phyloP scores from a whole-genome alignment of 768 basidiomycete genomes.

The Hypsizygus marmoreus region DNA sequence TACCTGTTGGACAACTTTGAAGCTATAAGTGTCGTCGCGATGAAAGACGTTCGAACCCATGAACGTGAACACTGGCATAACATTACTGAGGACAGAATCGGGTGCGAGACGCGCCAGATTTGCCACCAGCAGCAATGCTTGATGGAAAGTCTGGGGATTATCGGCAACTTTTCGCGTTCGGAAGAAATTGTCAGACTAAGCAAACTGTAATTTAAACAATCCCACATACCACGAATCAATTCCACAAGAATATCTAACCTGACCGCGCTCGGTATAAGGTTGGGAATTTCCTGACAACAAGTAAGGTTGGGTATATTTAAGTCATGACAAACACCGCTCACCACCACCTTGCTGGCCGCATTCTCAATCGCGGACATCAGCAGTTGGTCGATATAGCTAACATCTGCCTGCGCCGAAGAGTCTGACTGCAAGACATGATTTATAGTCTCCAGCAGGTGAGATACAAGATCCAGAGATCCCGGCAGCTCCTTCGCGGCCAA shows the following conservation, averaged over 20 bases:
- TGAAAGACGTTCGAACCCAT: constrained; percentile 99
- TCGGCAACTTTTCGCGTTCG: constrained; percentile 66
- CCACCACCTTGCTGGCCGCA: constrained; percentile 56
- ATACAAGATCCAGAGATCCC: constrained; percentile 71
- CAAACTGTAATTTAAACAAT: not conserved
- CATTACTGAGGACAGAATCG: constrained; percentile 88
- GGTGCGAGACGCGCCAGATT: constrained; percentile 82
- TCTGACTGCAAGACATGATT: constrained; percentile 62
- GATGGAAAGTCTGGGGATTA: constrained; percentile 94
- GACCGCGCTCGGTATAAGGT: constrained; percentile 56
- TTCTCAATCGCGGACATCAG: constrained; percentile 81
- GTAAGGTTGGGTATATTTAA: not conserved
- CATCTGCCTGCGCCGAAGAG: constrained; percentile 58
- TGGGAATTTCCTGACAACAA: constrained; percentile 49
- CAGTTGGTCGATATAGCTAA: constrained; percentile 80
- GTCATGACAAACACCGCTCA: constrained; percentile 27
- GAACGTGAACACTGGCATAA: constrained; percentile 99
- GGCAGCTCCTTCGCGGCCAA: constrained; percentile 64
- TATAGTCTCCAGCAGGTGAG: constrained; percentile 71
- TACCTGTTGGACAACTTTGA: constrained; percentile 93
- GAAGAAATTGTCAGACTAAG: constrained; percentile 4
- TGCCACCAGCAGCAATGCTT: constrained; percentile 86
- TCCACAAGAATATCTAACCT: constrained; percentile 87
- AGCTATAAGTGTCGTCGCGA: constrained; percentile 93
- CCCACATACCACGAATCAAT: constrained; percentile 69